phyloP scores from a whole-genome alignment of 805 yeast genomes.

The Starmerella bombicola region DNA sequence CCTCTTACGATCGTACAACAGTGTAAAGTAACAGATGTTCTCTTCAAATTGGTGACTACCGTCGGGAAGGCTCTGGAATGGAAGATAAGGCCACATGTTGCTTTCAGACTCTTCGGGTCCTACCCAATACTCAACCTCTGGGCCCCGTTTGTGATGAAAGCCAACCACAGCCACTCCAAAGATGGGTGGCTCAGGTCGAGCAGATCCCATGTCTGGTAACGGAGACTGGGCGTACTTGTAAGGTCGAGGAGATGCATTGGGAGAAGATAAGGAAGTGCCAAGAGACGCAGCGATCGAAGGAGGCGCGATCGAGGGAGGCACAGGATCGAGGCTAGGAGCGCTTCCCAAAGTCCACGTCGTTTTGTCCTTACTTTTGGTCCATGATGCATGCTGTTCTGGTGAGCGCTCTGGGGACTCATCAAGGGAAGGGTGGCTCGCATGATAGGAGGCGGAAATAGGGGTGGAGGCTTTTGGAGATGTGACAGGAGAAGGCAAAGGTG shows the following conservation, averaged over 20 bases:
- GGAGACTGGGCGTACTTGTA: constrained; percentile 17
- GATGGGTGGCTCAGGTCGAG: constrained; percentile 31
- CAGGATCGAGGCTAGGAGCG: background rate
- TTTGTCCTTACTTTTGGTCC: background rate
- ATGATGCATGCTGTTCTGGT: background rate
- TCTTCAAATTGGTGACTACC: constrained; percentile 91
- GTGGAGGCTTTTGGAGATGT: background rate
- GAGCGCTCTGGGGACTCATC: background rate
- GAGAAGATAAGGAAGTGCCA: constrained; percentile 7
- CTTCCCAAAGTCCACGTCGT: too few species aligned
- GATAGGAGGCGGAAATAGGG: background rate
- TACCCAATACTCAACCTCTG: constrained; percentile 87
- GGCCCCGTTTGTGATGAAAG: constrained; percentile 85
- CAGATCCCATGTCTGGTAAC: constrained; percentile 1
- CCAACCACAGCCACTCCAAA: constrained; percentile 84
- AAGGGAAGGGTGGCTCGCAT: background rate
- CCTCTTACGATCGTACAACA: constrained; percentile 51
- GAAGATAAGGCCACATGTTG: constrained; percentile 67
- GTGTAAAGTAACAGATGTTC: constrained; percentile 80
- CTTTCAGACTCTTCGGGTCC: constrained; percentile 36
- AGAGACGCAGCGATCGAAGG: background rate
- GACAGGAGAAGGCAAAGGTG: background rate
- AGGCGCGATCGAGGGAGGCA: background rate
- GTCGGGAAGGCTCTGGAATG: constrained; percentile 93
- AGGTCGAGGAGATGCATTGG: constrained; percentile 14